Conservation (phyloP, 306 rosid genomes). For the Fragaria vesca region DNA sequence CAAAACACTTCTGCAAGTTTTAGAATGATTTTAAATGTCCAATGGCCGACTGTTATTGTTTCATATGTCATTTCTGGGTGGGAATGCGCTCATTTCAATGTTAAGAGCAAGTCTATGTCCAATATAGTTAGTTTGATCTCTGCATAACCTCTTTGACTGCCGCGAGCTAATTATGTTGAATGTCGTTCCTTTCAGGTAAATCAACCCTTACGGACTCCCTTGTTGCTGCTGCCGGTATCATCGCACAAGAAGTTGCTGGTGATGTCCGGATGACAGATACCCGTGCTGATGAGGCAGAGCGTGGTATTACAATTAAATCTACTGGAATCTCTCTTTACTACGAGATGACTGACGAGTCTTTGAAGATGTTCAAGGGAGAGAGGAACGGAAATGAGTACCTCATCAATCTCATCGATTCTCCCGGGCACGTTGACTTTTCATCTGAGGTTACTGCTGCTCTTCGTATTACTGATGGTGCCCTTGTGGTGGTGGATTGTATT, state of each 20-base stretch:
- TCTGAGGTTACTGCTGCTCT: slow-evolving; percentile 98
- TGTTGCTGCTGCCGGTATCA: slow-evolving; percentile 96
- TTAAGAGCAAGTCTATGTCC: background rate
- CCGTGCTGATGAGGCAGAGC: slow-evolving; percentile 90
- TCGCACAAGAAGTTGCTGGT: slow-evolving; percentile 89
- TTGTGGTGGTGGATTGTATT: slow-evolving; percentile 88
- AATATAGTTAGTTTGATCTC: background rate
- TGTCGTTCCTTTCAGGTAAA: slow-evolving; percentile 23
- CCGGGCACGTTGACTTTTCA: slow-evolving; percentile 88
- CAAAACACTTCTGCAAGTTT: too few species aligned
- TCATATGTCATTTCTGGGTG: background rate
- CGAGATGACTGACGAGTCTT: slow-evolving; percentile 57
- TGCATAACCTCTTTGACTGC: background rate
- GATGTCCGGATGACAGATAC: slow-evolving; percentile 97
- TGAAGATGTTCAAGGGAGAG: slow-evolving; percentile 66
- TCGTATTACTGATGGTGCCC: slow-evolving; percentile 91
- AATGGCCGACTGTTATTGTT: too few species aligned
- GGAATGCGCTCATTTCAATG: background rate
- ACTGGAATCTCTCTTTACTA: slow-evolving; percentile 95
- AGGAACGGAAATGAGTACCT: slow-evolving; percentile 81
- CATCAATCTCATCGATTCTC: slow-evolving; percentile 90
- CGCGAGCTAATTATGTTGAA: background rate
- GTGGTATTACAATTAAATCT: slow-evolving; percentile 91
- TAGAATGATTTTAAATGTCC: background rate
- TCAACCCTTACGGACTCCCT: slow-evolving; percentile 82